phyloP scores from a whole-genome alignment of 352 stramenopile species.

The Pythium biforme region DNA sequence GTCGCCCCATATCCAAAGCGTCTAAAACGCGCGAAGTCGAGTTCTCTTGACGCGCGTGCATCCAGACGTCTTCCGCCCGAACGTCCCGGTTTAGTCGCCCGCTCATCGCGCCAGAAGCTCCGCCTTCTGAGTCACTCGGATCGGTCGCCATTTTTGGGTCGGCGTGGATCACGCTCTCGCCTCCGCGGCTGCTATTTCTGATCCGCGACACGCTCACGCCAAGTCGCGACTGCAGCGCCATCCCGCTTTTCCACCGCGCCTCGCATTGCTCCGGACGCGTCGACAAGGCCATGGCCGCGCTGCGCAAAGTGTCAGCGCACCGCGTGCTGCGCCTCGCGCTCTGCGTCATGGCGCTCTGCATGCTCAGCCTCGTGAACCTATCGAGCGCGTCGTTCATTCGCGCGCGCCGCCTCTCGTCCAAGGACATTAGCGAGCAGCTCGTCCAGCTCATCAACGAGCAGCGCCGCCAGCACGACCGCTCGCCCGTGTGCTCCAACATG shows the following conservation, averaged over 20 bases:
- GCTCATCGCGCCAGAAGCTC: too few species aligned
- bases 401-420: constrained; percentile 7
- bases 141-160: constrained; percentile 17
- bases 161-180: constrained; percentile 8
- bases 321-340: constrained; percentile 13
- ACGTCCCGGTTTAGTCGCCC: neutral
- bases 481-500: constrained; percentile 27
- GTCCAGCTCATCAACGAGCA: constrained; percentile 28
- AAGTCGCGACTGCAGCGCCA: neutral
- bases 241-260: constrained; percentile 6
- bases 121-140: too few species aligned
- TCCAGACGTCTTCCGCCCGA: too few species aligned
- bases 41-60: too few species aligned
- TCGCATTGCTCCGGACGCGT: neutral
- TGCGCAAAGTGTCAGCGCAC: neutral
- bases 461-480: constrained; percentile 17
- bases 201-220: neutral
- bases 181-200: constrained; percentile 5
- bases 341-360: constrained; percentile 12
- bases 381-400: constrained; percentile 27
- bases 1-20: too few species aligned
- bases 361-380: neutral
- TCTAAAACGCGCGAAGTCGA: too few species aligned
- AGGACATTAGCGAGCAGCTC: constrained; percentile 25
- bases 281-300: constrained; percentile 9